A percentile compares a stretch with the other conserved stretches of the same genome.
Conservation (phyloP, 129 eudicot genomes). For the Erigeron canadensis region DNA sequence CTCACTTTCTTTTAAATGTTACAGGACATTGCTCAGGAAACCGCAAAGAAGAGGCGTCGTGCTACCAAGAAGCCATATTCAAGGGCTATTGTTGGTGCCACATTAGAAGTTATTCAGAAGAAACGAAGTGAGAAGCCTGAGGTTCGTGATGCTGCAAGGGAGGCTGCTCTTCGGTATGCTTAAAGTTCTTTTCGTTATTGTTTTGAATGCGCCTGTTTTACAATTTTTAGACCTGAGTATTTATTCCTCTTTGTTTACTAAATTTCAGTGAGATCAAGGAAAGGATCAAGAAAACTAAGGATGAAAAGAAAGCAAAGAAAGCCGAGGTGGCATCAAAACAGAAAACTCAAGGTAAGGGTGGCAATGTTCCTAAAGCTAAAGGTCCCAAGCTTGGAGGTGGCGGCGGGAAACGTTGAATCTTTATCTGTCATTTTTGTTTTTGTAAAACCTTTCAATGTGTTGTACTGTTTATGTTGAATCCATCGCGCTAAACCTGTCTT, state of each 20-base stretch:
- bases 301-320: constrained; percentile 65
- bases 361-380: constrained; percentile 50
- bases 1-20: background rate
- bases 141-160: constrained; percentile 76
- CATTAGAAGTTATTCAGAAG: constrained; percentile 69
- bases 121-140: constrained; percentile 62
- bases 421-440: background rate
- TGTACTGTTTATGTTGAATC: constrained; percentile 9
- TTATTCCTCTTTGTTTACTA: background rate
- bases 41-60: constrained; percentile 62
- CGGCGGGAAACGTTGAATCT: constrained; percentile 47
- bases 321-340: constrained; percentile 55
- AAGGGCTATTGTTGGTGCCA: constrained; percentile 66
- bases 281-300: constrained; percentile 64
- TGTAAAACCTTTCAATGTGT: constrained; percentile 4
- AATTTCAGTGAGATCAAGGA: constrained; percentile 54
- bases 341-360: constrained; percentile 44
- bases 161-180: constrained; percentile 56
- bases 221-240: background rate
- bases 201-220: background rate
- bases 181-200: background rate
- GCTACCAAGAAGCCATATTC: constrained; percentile 67
- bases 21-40: constrained; percentile 59
- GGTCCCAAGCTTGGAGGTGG: constrained; percentile 71
- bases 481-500: constrained; percentile 5